A percentile compares a stretch with the other conserved stretches of the same genome.
These are phyloP conservation scores for Pythium monospermum DNA, from an alignment of 352 stramenopile species.

Conservation along the genomic window DNA sequence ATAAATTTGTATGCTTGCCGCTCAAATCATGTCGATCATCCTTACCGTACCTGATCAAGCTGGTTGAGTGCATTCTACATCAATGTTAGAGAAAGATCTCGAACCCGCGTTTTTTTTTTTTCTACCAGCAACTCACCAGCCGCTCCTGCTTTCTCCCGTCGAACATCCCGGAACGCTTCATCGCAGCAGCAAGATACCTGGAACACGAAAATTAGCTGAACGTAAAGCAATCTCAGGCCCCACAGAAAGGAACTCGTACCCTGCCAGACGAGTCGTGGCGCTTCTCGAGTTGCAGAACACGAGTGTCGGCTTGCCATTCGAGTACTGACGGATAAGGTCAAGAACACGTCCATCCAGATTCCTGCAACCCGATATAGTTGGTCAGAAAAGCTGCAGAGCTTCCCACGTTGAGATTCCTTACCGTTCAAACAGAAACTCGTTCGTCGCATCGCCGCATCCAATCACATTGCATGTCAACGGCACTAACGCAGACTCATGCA, in stretches of 20 bases:
- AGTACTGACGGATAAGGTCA: slow-evolving; percentile 37
- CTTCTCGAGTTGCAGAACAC: slow-evolving; percentile 51
- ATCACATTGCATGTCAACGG: slow-evolving; percentile 26
- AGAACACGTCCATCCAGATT: slow-evolving; percentile 44
- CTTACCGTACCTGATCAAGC: no score
- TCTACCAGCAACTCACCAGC: no score
- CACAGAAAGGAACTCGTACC: slow-evolving; percentile 1
- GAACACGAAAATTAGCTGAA: neutral
- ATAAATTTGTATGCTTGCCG: no score
- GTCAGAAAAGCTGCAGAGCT: neutral
- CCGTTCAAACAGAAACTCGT: slow-evolving; percentile 34
- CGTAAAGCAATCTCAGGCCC: neutral
- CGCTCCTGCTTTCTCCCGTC: no score
- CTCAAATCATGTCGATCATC: no score
- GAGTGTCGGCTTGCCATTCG: slow-evolving; percentile 39
- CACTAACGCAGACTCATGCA: slow-evolving; percentile 11
- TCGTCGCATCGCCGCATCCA: slow-evolving; percentile 22
- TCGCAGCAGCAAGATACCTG: no score
- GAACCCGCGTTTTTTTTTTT: no score
- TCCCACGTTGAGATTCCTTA: slow-evolving; percentile 1
- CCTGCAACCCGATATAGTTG: slow-evolving; percentile 4
- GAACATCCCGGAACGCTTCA: no score
- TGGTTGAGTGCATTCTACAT: no score
- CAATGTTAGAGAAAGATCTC: no score
- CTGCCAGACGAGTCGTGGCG: slow-evolving; percentile 25